Conservation (phyloP, 164 flowering plant species). For the Piper longum region DNA sequence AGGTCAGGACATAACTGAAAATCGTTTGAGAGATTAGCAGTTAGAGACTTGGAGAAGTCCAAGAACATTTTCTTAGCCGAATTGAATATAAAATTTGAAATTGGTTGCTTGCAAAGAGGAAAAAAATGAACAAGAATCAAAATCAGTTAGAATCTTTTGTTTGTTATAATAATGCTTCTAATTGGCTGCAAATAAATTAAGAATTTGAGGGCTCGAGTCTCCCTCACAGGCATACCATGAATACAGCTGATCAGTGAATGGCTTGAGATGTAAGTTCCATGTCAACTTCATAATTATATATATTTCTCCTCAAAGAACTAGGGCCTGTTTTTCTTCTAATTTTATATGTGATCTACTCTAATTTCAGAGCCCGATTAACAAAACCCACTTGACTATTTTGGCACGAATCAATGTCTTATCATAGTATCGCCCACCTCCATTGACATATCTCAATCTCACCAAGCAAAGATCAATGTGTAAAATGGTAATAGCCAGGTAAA, state of each 20-base stretch:
- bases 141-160: not conserved
- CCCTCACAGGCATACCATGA: conserved; percentile 14
- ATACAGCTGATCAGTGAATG: conserved; percentile 7
- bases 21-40: conserved; percentile 5
- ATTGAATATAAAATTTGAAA: conserved; percentile 1
- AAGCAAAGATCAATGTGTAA: too few species aligned
- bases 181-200: conserved; percentile 4
- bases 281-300: conserved; percentile 1
- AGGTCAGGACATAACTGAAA: conserved; percentile 4
- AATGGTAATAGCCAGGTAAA: too few species aligned
- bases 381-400: not conserved
- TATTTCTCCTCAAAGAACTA: not conserved
- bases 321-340: not conserved
- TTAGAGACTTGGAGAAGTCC: not conserved
- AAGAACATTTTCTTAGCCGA: conserved; percentile 1
- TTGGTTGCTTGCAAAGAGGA: not conserved
- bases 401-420: not conserved
- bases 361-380: not conserved
- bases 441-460: not conserved
- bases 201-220: conserved; percentile 6
- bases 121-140: conserved; percentile 5
- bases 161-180: not conserved
- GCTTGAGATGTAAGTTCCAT: conserved; percentile 2
- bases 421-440: not conserved
- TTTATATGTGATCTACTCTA: not conserved